Evolutionary conservation across 345 rosid genomes (phyloP).

Genomic region (Eucalyptus pauciflora): DNA sequence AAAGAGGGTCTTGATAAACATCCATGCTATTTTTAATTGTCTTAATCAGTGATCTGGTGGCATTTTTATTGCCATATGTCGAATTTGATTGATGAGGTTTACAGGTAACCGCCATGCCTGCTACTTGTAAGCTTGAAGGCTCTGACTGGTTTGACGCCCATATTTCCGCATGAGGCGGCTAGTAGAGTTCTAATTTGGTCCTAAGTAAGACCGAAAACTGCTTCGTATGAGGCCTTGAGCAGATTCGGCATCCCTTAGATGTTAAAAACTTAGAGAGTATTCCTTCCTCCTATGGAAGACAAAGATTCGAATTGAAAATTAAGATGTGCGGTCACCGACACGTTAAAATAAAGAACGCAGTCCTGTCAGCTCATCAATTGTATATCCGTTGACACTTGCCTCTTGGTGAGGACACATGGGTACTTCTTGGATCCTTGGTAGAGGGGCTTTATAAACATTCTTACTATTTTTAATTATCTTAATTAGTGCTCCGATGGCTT

Average conservation of each 20-base stretch:
- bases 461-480: too few species aligned
- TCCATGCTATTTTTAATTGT: not conserved
- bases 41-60: not conserved
- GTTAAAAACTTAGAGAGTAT: too few species aligned
- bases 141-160: not conserved
- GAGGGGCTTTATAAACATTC: too few species aligned
- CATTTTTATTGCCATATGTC: not conserved
- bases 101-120: not conserved
- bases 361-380: fast-evolving
- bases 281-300: too few species aligned
- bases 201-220: too few species aligned
- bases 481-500: not conserved
- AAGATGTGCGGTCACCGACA: fast-evolving
- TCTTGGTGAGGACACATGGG: too few species aligned
- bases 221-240: too few species aligned
- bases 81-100: not conserved
- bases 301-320: too few species aligned
- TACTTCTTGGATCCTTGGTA: too few species aligned
- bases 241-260: too few species aligned
- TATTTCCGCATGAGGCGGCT: not conserved
- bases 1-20: not conserved
- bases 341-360: too few species aligned
- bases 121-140: not conserved
- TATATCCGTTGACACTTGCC: fast-evolving
- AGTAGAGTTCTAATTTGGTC: not conserved